These are phyloP conservation scores for Loxodes magnus DNA, from an alignment of 73 alveolate genomes.

Conservation along the genomic window DNA sequence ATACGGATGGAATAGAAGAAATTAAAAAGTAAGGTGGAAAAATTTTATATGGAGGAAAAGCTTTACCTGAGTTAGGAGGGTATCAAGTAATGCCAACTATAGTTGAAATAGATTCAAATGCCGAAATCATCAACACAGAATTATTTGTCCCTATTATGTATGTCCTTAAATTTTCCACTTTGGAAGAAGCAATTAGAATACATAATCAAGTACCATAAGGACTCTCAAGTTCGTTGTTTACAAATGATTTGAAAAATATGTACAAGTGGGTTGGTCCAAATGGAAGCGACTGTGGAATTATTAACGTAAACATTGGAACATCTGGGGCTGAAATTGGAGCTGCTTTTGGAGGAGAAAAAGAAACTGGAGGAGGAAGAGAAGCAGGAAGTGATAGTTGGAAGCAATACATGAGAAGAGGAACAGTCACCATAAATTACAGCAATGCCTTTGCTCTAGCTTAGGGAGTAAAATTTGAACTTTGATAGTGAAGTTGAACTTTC, in stretches of 20 bases:
- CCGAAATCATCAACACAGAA: slow-evolving; percentile 58
- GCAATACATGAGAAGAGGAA: slow-evolving; percentile 82
- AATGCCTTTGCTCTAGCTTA: slow-evolving; percentile 64
- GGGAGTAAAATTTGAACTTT: slow-evolving; percentile 72
- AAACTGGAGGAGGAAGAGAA: slow-evolving; percentile 94
- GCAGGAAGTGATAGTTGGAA: slow-evolving; percentile 88
- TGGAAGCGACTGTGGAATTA: slow-evolving; percentile 83
- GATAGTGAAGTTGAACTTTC: slow-evolving; percentile 11
- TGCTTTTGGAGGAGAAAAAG: slow-evolving; percentile 94
- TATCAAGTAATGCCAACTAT: slow-evolving; percentile 74
- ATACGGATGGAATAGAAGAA: slow-evolving; percentile 39
- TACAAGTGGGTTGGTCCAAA: slow-evolving; percentile 68
- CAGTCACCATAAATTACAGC: slow-evolving; percentile 75
- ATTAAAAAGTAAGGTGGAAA: slow-evolving; percentile 72
- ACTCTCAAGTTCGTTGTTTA: slow-evolving; percentile 61
- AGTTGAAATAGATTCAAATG: slow-evolving; percentile 51
- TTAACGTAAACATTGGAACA: slow-evolving; percentile 82
- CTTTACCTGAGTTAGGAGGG: slow-evolving; percentile 55
- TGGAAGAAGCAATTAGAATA: slow-evolving; percentile 69
- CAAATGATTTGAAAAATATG: slow-evolving; percentile 55
- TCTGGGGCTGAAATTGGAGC: slow-evolving; percentile 94
- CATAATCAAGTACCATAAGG: slow-evolving; percentile 86
- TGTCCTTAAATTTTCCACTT: slow-evolving; percentile 49
- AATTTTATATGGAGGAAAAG: slow-evolving; percentile 63
- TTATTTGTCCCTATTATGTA: slow-evolving; percentile 65